Percentiles rank a stretch among this genome's conserved stretches.
These are phyloP conservation scores for Colletotrichum sp. DNA, from an alignment of 2,329 filamentous ascomycete species.

Conservation along the genomic window DNA sequence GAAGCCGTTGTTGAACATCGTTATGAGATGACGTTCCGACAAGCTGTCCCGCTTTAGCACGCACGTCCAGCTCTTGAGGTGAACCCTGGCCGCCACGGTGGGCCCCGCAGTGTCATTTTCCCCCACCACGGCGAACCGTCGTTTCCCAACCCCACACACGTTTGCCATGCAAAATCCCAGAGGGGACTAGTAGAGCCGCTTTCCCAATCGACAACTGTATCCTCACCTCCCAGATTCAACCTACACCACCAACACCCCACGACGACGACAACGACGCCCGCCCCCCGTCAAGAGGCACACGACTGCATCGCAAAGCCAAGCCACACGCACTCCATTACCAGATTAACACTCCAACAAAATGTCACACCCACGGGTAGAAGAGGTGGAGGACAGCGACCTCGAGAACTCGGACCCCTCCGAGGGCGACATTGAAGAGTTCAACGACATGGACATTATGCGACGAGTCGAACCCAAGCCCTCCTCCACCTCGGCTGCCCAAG, in stretches of 20 bases:
- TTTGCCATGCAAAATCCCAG: conserved; percentile 15
- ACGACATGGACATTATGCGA: conserved; percentile 61
- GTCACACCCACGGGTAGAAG: conserved; percentile 90
- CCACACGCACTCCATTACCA: not conserved
- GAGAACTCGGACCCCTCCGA: conserved; percentile 83
- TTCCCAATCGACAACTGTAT: conserved; percentile 13
- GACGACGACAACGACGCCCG: not conserved
- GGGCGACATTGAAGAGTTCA: conserved; percentile 75
- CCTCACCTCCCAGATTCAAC: conserved; percentile 10
- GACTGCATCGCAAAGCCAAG: not conserved
- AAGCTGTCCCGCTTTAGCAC: not conserved
- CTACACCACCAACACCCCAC: not conserved
- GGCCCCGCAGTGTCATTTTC: not conserved
- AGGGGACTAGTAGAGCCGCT: conserved; percentile 14
- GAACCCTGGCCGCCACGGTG: not conserved
- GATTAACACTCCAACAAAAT: conserved; percentile 47
- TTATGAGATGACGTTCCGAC: not conserved
- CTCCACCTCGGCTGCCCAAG: conserved; percentile 1
- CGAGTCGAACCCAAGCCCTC: conserved; percentile 39
- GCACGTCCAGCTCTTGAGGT: not conserved
- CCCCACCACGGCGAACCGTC: conserved; percentile 13
- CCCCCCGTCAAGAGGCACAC: not conserved
- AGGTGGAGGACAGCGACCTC: conserved; percentile 82
- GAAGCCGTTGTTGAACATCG: not conserved
- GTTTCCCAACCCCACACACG: conserved; percentile 11